A percentile compares a stretch with the other conserved stretches of the same genome.
Conservation (phyloP, 1,139 yeast species). For the Scheffersomyces segobiensis region DNA sequence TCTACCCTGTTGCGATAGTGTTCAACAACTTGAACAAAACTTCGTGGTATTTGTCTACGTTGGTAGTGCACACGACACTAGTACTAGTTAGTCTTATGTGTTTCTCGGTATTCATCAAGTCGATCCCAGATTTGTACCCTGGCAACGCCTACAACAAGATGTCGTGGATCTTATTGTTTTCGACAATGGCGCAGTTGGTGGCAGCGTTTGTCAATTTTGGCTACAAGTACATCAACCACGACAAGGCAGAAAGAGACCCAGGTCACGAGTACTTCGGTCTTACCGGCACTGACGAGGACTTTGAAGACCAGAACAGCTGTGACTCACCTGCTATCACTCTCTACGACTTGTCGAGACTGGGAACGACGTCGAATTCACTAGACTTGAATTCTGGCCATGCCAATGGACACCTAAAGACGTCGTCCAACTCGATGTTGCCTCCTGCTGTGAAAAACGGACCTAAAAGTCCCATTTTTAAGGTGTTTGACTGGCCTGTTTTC, state of each 20-base stretch:
- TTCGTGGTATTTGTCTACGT: conserved; percentile 54
- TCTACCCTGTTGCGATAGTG: conserved; percentile 73
- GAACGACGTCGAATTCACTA: conserved; percentile 9
- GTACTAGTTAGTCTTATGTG: conserved; percentile 54
- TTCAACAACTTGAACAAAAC: conserved; percentile 59
- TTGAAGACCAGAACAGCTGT: conserved; percentile 22
- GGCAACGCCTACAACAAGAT: conserved; percentile 69
- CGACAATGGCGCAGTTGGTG: conserved; percentile 53
- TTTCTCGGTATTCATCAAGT: conserved; percentile 58
- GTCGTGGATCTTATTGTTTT: conserved; percentile 58
- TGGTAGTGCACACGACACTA: conserved; percentile 51
- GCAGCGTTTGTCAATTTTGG: conserved; percentile 41
- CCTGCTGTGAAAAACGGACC: neutral
- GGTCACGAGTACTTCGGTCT: conserved; percentile 13
- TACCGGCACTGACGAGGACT: conserved; percentile 25
- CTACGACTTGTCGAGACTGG: conserved; percentile 27
- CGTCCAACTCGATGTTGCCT: conserved; percentile 14
- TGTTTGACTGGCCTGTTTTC: conserved; percentile 11
- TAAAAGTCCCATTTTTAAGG: neutral
- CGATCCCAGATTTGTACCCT: conserved; percentile 74
- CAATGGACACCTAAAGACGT: conserved; percentile 16
- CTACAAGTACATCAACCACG: conserved; percentile 8
- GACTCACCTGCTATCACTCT: conserved; percentile 42
- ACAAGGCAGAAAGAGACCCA: conserved; percentile 2
- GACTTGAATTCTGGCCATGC: conserved; percentile 11